phyloP scores from a whole-genome alignment of 2,329 filamentous ascomycete genomes.

The Apiospora kogelbergensis region DNA sequence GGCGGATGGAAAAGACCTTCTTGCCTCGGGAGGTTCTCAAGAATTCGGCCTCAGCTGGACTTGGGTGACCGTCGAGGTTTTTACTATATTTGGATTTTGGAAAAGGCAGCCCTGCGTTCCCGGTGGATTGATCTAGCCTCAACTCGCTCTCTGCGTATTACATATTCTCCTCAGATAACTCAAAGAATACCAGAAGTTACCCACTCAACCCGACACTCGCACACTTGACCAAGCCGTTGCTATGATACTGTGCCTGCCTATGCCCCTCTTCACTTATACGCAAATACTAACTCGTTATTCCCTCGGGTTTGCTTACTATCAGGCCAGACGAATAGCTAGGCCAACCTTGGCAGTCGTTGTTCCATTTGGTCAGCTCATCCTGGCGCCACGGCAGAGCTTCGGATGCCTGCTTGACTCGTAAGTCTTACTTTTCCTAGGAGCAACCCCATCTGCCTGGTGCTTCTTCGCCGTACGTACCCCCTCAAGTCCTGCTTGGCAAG shows the following conservation, averaged over 20 bases:
- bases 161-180: slow-evolving; percentile 43
- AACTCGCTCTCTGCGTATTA: slow-evolving; percentile 68
- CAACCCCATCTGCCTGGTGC: neutral
- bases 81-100: slow-evolving; percentile 25
- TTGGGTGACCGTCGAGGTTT: slow-evolving; percentile 15
- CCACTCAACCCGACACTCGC: slow-evolving; percentile 46
- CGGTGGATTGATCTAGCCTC: slow-evolving; percentile 37
- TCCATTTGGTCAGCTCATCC: neutral
- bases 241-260: neutral
- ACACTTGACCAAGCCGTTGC: neutral
- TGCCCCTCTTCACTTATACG: neutral
- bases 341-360: neutral
- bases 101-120: slow-evolving; percentile 29
- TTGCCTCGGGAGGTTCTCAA: slow-evolving; percentile 26
- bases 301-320: no score
- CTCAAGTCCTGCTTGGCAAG: neutral
- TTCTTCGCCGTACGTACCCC: neutral
- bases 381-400: neutral
- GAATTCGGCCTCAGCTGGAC: slow-evolving; percentile 10
- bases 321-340: neutral
- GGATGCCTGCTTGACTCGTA: neutral
- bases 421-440: neutral
- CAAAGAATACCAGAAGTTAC: slow-evolving; percentile 65
- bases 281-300: neutral
- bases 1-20: slow-evolving; percentile 13